Evolutionary conservation across 768 basidiomycete genomes (phyloP).

Genomic region (Hydnum rufescens): DNA sequence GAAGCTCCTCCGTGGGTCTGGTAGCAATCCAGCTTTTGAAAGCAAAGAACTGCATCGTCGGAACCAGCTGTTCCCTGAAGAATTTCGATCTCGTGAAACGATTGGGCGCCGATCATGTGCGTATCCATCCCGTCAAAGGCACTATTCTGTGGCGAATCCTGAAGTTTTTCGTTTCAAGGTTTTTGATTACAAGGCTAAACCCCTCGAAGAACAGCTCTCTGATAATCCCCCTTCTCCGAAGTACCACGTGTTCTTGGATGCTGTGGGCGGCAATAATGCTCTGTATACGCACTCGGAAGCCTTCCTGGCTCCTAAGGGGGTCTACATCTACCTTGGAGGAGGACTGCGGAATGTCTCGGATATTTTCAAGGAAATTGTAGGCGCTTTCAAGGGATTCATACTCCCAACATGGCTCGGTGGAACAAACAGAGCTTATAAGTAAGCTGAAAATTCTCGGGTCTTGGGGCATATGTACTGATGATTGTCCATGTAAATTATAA

Average conservation of each 20-base stretch:
- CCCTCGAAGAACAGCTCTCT: constrained; percentile 28
- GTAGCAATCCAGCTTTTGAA: constrained; percentile 59
- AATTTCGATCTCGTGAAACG: constrained; percentile 37
- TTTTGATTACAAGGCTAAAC: constrained; percentile 38
- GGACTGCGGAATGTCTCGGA: not conserved
- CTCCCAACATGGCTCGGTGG: constrained; percentile 37
- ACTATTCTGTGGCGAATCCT: not conserved
- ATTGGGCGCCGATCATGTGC: constrained; percentile 43
- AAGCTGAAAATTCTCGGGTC: constrained; percentile 10
- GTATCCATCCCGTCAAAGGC: not conserved
- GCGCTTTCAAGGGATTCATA: constrained; percentile 17
- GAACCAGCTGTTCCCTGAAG: constrained; percentile 36
- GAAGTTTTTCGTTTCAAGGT: constrained; percentile 20
- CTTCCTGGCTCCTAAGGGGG: constrained; percentile 35
- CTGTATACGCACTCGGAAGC: constrained; percentile 31
- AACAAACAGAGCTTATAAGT: constrained; percentile 28
- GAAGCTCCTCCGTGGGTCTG: constrained; percentile 46
- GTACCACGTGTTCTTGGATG: constrained; percentile 41
- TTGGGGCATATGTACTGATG: not conserved
- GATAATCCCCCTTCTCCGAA: constrained; percentile 28
- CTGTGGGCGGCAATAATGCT: constrained; percentile 23
- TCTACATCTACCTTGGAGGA: constrained; percentile 35
- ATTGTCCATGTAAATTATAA: not conserved
- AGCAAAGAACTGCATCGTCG: constrained; percentile 35
- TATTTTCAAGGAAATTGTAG: constrained; percentile 11